Evolutionary conservation across 805 yeast genomes (phyloP).

Genomic region (Ogataea wickerhamii): DNA sequence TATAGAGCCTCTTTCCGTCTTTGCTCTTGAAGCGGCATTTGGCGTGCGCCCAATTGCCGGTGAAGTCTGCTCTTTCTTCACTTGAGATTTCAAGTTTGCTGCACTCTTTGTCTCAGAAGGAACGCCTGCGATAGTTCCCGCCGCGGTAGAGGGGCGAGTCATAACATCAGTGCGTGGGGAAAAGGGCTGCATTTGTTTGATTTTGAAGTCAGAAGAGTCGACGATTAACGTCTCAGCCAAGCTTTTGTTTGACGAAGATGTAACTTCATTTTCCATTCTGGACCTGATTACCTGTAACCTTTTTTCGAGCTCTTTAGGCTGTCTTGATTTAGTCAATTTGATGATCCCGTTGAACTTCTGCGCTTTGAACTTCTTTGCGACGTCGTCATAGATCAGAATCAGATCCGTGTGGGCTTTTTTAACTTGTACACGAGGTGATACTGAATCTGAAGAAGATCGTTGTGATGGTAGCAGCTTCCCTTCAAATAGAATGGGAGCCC

Average conservation of each 20-base stretch:
- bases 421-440: background rate
- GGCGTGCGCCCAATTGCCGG: no score
- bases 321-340: constrained; percentile 32
- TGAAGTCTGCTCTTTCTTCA: no score
- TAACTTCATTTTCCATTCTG: constrained; percentile 4
- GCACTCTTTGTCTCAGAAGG: no score
- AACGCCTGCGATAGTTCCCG: no score
- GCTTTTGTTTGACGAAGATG: constrained; percentile 1
- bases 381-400: constrained; percentile 26
- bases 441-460: background rate
- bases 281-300: no score
- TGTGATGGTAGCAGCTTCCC: constrained; percentile 22
- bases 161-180: background rate
- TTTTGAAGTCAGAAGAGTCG: background rate
- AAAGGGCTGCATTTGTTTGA: no score
- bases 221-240: background rate
- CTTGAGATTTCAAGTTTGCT: no score
- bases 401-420: constrained; percentile 22
- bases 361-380: constrained; percentile 24
- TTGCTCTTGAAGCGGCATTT: no score
- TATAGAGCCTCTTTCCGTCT: no score
- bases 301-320: constrained; percentile 21
- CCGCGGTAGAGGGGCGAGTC: no score
- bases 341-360: constrained; percentile 27
- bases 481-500: constrained; percentile 28